Base-by-base conservation (phyloP, 805 yeast genomes). In the Peterozyma xylosa region DNA sequence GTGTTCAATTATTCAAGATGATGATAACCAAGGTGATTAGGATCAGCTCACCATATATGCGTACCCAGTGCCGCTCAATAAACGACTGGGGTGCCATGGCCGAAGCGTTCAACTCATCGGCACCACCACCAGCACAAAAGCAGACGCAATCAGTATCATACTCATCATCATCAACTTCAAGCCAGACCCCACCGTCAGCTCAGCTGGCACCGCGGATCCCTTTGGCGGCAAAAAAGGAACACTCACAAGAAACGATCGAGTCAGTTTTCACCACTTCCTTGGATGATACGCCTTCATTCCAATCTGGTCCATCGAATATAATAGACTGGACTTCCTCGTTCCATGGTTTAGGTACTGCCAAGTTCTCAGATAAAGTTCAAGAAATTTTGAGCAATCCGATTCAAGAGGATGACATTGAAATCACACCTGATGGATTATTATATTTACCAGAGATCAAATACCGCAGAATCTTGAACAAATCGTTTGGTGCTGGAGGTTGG, bases 401-500 rank as follows among this genome's bases (percentile, higher is more conserved):
- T n/a, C 73, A 71, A 0, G 71, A 76, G 5, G 72, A 73, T 27
- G 97, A 91, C 53, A 80, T 93, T 42, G 99, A 93, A 60, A 84
- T 93, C 51, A 93, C 91, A 48, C 98, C 98, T 1, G 99, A 93
- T 60, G 98, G 98, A 13, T 67, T 93, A 41, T 62, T 93, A 7
- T 93, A 87, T 55, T 67, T 93, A 38, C 99, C 99, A 0, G 99
- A 93, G 60, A 93, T 93, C 64, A 91, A 91, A 59, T 93, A 93
- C 59, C 76, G 99, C 51, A 74, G 99, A 38, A 82, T 90, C 17
- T 64, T 93, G 51, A 91, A 91, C 63, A 72, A 73, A 34, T 95
- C 98, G 0, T 91, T 93, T 68, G 99, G 99, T 3, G 96, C 99
- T 6, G 99, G 99, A 27, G 97, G 95, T 2, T 93, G 99, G 99